Evolutionary conservation across 306 rosid species (phyloP).

Genomic region (Casuarina equisetifolia): DNA sequence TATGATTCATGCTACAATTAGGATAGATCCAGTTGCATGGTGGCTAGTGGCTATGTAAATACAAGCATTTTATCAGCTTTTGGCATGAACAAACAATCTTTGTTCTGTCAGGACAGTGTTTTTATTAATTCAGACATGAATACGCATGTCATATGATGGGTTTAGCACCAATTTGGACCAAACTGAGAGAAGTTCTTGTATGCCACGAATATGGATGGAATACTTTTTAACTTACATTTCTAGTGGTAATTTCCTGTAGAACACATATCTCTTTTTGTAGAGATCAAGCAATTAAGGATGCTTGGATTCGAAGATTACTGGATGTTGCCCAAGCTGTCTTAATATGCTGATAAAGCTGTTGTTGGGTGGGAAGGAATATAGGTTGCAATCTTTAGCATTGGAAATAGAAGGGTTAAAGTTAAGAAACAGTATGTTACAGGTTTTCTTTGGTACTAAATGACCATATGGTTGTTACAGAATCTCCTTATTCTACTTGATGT

Average conservation of each 20-base stretch:
- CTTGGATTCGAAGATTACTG: neutral
- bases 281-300: neutral
- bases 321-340: neutral
- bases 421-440: neutral
- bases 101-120: neutral
- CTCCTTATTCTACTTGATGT: neutral
- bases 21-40: neutral
- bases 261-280: neutral
- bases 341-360: neutral
- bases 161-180: neutral
- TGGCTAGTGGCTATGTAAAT: neutral
- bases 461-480: neutral
- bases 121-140: neutral
- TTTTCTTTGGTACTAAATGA: neutral
- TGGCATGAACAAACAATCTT: neutral
- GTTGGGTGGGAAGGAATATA: neutral
- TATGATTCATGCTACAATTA: neutral
- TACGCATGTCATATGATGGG: neutral
- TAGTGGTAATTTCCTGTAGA: conserved; percentile 7
- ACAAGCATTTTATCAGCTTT: neutral
- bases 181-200: neutral
- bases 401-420: neutral
- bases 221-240: neutral
- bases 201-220: neutral
- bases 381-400: neutral